Evolutionary conservation across 768 basidiomycete species (phyloP).

Genomic region (Xerocomellus dryophilus): DNA sequence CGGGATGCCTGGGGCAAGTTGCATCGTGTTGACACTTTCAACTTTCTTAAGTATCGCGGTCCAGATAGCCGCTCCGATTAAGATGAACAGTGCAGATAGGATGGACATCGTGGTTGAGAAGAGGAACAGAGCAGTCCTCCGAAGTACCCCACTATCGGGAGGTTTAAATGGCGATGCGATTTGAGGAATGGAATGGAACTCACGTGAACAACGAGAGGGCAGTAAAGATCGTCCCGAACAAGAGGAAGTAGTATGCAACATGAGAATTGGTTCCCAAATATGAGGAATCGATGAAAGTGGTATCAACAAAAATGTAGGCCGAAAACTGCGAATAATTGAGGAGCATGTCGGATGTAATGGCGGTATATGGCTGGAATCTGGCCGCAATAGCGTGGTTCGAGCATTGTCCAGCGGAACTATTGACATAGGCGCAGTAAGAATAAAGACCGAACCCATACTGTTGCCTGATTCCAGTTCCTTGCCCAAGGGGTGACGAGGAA

Average conservation of each 20-base stretch:
- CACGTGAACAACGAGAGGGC: conserved; percentile 66
- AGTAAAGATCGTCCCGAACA: conserved; percentile 68
- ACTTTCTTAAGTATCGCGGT: conserved; percentile 68
- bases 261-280: conserved; percentile 62
- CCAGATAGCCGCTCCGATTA: conserved; percentile 75
- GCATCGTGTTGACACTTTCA: conserved; percentile 52
- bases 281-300: conserved; percentile 56
- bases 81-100: conserved; percentile 56
- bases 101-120: conserved; percentile 62
- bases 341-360: conserved; percentile 65
- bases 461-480: conserved; percentile 59
- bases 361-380: conserved; percentile 62
- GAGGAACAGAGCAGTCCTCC: conserved; percentile 64
- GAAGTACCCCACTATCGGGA: conserved; percentile 56
- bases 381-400: conserved; percentile 57
- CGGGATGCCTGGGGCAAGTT: conserved; percentile 40
- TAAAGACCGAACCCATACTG: conserved; percentile 80
- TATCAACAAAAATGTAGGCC: conserved; percentile 47
- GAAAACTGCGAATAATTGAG: conserved; percentile 59
- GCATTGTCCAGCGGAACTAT: conserved; percentile 58
- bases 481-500: conserved; percentile 56
- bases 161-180: conserved; percentile 1
- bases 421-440: conserved; percentile 71
- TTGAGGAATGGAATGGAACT: conserved; percentile 28
- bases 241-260: conserved; percentile 72